phyloP scores from a whole-genome alignment of 768 basidiomycete species.

The Calocera cornea region DNA sequence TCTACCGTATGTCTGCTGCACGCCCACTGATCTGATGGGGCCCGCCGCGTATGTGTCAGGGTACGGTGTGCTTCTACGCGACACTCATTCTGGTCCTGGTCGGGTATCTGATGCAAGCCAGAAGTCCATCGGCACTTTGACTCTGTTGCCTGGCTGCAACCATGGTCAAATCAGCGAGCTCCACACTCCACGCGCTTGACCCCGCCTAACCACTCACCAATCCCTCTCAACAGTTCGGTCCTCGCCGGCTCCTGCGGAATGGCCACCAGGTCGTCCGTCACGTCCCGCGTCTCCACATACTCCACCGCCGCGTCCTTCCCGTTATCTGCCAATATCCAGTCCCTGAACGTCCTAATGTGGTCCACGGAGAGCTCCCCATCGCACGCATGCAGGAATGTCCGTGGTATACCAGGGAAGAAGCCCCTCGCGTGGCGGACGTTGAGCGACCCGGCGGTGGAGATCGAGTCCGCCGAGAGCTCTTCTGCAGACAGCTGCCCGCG shows the following conservation, averaged over 20 bases:
- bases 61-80: too few relatives aligned
- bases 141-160: too few relatives aligned
- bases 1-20: too few relatives aligned
- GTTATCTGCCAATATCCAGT: conserved; percentile 20
- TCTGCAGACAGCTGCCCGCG: not conserved
- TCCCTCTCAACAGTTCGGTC: not conserved
- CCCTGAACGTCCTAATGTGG: conserved; percentile 17
- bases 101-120: too few relatives aligned
- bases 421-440: not conserved
- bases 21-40: too few relatives aligned
- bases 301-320: conserved; percentile 13
- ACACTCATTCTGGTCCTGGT: too few relatives aligned
- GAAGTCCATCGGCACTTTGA: too few relatives aligned
- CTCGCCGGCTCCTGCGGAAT: conserved; percentile 13
- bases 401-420: not conserved
- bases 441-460: not conserved
- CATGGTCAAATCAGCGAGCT: too few relatives aligned
- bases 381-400: conserved; percentile 20
- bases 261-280: conserved; percentile 7
- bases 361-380: conserved; percentile 23
- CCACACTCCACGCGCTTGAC: too few relatives aligned
- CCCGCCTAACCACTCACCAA: too few relatives aligned
- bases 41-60: too few relatives aligned
- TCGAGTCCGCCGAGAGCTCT: not conserved
- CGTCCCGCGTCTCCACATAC: conserved; percentile 16